phyloP scores from a whole-genome alignment of 495 filamentous ascomycete genomes.

The Glarea lozoyensis region DNA sequence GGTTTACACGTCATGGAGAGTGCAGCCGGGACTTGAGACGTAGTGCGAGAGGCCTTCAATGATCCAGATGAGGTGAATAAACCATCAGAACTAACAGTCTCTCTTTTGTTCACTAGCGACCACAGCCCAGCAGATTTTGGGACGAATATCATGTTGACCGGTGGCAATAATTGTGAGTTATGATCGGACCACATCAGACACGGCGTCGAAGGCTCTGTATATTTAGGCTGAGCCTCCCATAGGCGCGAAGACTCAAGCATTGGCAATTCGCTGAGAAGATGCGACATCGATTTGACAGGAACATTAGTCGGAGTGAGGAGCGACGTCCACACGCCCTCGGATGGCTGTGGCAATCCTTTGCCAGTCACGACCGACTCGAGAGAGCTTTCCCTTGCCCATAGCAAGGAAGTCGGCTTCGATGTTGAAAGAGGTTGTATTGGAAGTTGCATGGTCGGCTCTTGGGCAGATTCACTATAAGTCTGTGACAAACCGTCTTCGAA shows the following conservation, averaged over 20 bases:
- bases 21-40: constrained; percentile 8
- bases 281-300: constrained; percentile 5
- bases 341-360: constrained; percentile 11
- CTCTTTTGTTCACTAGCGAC: no score
- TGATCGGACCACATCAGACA: neutral
- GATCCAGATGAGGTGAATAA: constrained; percentile 10
- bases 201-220: neutral
- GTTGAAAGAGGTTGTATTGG: constrained; percentile 14
- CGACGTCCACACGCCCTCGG: constrained; percentile 4
- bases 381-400: neutral
- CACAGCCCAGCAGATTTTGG: no score
- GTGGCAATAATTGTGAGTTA: no score
- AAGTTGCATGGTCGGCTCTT: neutral
- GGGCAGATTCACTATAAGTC: neutral
- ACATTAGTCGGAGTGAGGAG: constrained; percentile 4
- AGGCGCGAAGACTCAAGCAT: constrained; percentile 5
- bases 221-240: constrained; percentile 1
- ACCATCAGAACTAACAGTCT: no score
- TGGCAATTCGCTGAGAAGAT: neutral
- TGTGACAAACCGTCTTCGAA: neutral
- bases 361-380: neutral
- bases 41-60: constrained; percentile 8
- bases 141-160: no score
- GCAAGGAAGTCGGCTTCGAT: no score
- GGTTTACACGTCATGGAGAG: constrained; percentile 17